Conservation (phyloP, 441 rosid genomes). For the Cnidoscolus chayamansa region DNA sequence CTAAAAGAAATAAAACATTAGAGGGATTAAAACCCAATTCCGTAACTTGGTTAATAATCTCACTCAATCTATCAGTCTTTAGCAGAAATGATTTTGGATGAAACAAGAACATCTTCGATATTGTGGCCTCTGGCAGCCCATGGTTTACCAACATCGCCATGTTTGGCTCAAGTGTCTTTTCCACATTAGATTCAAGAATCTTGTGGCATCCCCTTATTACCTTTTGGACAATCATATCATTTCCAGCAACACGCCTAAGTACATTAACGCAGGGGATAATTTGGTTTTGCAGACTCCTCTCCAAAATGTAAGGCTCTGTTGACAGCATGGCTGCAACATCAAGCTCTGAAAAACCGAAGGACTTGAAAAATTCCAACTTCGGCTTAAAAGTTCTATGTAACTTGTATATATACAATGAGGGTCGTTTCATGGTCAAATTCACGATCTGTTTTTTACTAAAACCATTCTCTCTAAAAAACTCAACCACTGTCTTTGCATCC, state of each 20-base stretch:
- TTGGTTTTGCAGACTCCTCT: slow-evolving; percentile 22
- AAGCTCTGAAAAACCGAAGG: slow-evolving; percentile 20
- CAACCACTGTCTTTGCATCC: slow-evolving; percentile 9
- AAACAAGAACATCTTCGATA: slow-evolving; percentile 6
- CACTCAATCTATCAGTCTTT: background rate
- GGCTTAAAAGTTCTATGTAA: slow-evolving; percentile 12
- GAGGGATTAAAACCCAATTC: slow-evolving; percentile 7
- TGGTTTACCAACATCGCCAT: background rate
- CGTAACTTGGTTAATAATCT: slow-evolving; percentile 8
- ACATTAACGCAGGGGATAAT: slow-evolving; percentile 16
- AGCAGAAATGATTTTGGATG: slow-evolving; percentile 10
- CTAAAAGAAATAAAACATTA: background rate
- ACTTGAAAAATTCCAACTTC: slow-evolving; percentile 20
- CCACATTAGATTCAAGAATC: background rate
- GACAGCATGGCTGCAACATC: slow-evolving; percentile 16
- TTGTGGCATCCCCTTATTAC: background rate
- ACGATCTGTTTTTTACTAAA: slow-evolving; percentile 14
- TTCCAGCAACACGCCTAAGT: slow-evolving; percentile 14
- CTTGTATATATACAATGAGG: background rate
- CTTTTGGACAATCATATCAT: slow-evolving; percentile 11
- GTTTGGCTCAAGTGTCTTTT: slow-evolving; percentile 15
- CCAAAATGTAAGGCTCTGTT: slow-evolving; percentile 13
- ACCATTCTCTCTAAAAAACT: slow-evolving; percentile 24
- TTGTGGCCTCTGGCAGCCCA: slow-evolving; percentile 8
- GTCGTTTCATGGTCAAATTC: slow-evolving; percentile 10